phyloP scores from a whole-genome alignment of 179 eudicot genomes.

The Carnegiea gigantea region DNA sequence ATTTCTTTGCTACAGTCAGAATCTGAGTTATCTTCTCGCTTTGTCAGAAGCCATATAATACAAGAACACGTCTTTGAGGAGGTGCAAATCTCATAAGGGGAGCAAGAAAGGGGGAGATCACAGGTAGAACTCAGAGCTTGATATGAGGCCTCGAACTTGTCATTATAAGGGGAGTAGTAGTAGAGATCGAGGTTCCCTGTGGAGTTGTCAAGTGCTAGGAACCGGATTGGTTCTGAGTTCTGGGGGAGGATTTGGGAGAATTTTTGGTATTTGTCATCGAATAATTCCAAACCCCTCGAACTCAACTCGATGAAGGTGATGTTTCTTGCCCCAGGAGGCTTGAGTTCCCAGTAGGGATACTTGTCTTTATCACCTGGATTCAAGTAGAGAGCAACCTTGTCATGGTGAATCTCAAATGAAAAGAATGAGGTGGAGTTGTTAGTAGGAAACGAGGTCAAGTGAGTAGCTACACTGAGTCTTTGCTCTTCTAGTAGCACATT shows the following conservation, averaged over 20 bases:
- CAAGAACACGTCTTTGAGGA: conserved; percentile 62
- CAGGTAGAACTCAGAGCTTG: conserved; percentile 57
- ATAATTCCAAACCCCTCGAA: conserved; percentile 53
- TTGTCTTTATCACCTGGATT: conserved; percentile 47
- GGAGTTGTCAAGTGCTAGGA: conserved; percentile 52
- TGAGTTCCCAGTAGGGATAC: conserved; percentile 86
- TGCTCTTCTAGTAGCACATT: conserved; percentile 75
- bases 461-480: conserved; percentile 73
- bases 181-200: conserved; percentile 80
- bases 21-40: conserved; percentile 20
- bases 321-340: conserved; percentile 49
- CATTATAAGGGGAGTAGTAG: conserved; percentile 44
- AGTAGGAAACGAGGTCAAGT: conserved; percentile 59
- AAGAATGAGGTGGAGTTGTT: conserved; percentile 49
- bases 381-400: conserved; percentile 68
- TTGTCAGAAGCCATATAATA: conserved; percentile 38
- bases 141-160: conserved; percentile 59
- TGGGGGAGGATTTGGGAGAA: conserved; percentile 50
- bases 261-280: conserved; percentile 43
- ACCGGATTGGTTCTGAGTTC: conserved; percentile 38
- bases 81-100: conserved; percentile 68
- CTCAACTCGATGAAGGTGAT: conserved; percentile 66
- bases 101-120: conserved; percentile 76
- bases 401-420: conserved; percentile 72
- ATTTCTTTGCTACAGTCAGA: conserved; percentile 37